These are phyloP conservation scores for Massariosphaeria phaeospora DNA, from an alignment of 495 filamentous ascomycete genomes.

Conservation along the genomic window DNA sequence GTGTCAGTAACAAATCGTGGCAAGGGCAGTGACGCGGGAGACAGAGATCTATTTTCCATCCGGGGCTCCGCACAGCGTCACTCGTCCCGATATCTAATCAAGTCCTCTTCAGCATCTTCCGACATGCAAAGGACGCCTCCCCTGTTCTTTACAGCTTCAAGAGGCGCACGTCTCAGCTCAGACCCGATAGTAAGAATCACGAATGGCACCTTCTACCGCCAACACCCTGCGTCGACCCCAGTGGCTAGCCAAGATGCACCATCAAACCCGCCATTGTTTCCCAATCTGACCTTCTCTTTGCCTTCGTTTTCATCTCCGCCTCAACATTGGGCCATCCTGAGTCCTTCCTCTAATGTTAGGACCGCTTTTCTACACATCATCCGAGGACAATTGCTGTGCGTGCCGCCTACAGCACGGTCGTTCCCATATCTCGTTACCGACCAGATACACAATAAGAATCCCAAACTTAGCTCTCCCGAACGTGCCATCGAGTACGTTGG, in stretches of 20 bases:
- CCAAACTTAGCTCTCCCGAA: conserved; percentile 51
- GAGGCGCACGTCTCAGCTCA: conserved; percentile 1
- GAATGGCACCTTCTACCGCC: conserved; percentile 75
- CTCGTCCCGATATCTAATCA: not conserved
- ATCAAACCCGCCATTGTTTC: conserved; percentile 61
- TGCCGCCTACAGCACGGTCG: conserved; percentile 65
- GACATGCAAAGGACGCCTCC: conserved; percentile 35
- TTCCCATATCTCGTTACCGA: conserved; percentile 70
- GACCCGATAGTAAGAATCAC: conserved; percentile 65
- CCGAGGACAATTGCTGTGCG: conserved; percentile 63
- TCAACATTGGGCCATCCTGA: conserved; percentile 71
- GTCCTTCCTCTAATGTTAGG: conserved; percentile 63
- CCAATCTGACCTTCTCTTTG: conserved; percentile 59
- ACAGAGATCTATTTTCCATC: no score
- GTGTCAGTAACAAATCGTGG: no score
- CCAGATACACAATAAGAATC: conserved; percentile 52
- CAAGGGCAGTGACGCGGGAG: no score
- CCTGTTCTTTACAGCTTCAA: conserved; percentile 21
- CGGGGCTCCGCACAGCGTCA: no score
- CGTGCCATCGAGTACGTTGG: conserved; percentile 79
- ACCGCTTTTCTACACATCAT: conserved; percentile 74
- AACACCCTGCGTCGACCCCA: conserved; percentile 56
- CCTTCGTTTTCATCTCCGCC: conserved; percentile 46
- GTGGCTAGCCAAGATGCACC: conserved; percentile 28
- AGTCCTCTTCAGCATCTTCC: not conserved